Base-by-base conservation (phyloP, 2,329 filamentous ascomycete genomes). In the Arthrobotrys iridis region DNA sequence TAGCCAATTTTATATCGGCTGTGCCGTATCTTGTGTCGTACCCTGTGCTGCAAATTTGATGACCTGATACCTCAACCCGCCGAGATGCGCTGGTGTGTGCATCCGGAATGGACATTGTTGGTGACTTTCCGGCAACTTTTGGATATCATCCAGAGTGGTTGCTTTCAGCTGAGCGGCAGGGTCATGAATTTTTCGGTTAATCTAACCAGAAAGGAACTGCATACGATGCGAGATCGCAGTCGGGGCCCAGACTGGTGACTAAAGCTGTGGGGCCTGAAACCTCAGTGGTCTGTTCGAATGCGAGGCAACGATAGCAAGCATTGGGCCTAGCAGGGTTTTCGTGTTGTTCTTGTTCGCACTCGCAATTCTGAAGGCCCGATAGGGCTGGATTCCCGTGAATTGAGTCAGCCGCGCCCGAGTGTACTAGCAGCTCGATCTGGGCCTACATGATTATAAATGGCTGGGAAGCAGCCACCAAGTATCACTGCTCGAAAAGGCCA, bases 31-130 rank as follows among this genome's bases (percentile, higher is more conserved):
- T n/a, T 24, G 46, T 10, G 26, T n/a, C n/a, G n/a, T n/a, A n/a
- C n/a, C n/a, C n/a, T n/a, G n/a, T n/a, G 50, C 50, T 20, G 50
- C 28, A 55, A 55, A 55, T 55, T 55, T 22, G 18, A 30, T 55
- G 50, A 30, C 30, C 50, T 55, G 50, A 55, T 55, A 55, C n/a
- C 50, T n/a, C 6, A 18, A 35, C n/a, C 18, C 50, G 50, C 10
- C 28, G 4, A 33, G 18, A 6, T 55, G 50, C 30, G 28, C 50
- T 18, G n/a, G 50, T 55, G 46, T 8, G 30, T 55, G 50, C 30
- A 55, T 30, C 18, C 35, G 15, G 8, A 2, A 37, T 37, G 15
- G n/a, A 4, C 26, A 13, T 22, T 55, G 4, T 24, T 18, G 30
- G 50, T 35, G 50, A 37, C 48, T 37, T 37, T 55, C 26, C 37